Evolutionary conservation across 768 basidiomycete species (phyloP).

Genomic region (Saitozyma podzolica): DNA sequence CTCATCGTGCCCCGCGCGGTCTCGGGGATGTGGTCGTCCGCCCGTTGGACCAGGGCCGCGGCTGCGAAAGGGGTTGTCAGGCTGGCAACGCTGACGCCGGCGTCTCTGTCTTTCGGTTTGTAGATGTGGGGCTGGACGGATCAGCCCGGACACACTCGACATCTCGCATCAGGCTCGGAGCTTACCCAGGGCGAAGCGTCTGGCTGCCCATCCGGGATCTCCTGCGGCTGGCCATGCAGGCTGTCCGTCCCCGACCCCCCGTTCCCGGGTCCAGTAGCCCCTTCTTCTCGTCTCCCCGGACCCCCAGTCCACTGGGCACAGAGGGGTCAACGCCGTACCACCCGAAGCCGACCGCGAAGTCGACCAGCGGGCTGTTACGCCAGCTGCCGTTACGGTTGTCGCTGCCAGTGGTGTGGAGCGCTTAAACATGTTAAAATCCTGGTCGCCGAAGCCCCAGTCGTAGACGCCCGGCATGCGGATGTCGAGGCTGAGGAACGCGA

Average conservation of each 20-base stretch:
- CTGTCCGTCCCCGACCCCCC: background rate
- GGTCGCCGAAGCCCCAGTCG: conserved; percentile 6
- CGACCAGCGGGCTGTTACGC: conserved; percentile 5
- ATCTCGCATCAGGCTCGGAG: background rate
- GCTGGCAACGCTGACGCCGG: conserved; percentile 1
- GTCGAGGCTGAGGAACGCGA: no score
- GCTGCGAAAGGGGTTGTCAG: background rate
- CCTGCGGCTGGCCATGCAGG: conserved; percentile 1
- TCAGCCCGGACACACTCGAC: background rate
- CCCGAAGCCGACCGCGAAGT: background rate
- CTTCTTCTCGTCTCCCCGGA: no score
- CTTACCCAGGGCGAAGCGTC: conserved; percentile 8
- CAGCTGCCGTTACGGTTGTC: background rate
- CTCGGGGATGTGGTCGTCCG: background rate
- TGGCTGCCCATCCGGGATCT: conserved; percentile 14
- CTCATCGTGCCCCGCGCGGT: background rate
- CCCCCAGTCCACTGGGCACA: no score
- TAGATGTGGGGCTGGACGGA: conserved; percentile 8
- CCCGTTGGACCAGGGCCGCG: background rate
- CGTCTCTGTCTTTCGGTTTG: conserved; percentile 9
- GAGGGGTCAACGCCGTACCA: no score
- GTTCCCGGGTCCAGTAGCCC: background rate
- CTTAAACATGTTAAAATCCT: background rate
- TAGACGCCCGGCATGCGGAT: no score
- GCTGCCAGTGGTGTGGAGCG: conserved; percentile 2